Percentiles rank a stretch among this genome's conserved stretches.
Conservation (phyloP, 257 asterid species). For the Capsicum rhomboideum region DNA sequence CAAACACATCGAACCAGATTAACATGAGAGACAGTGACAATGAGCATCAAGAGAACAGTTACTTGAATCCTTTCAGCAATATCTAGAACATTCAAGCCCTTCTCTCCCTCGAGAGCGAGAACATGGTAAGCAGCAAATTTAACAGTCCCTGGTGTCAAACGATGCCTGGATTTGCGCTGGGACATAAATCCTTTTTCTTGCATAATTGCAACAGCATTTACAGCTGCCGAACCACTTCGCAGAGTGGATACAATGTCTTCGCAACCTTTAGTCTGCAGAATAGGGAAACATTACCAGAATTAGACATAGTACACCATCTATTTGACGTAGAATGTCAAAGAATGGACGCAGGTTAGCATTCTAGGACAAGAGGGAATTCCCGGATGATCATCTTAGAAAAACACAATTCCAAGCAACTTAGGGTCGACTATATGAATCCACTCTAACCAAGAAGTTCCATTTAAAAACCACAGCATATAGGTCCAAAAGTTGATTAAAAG, state of each 20-base stretch:
- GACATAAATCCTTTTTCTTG: slow-evolving; percentile 75
- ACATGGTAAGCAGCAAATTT: slow-evolving; percentile 99
- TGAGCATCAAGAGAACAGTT: slow-evolving; percentile 1
- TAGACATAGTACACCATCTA: neutral
- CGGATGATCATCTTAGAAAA: neutral
- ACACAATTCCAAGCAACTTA: neutral
- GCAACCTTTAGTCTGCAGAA: slow-evolving; percentile 71
- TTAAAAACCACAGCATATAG: neutral
- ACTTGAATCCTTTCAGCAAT: slow-evolving; percentile 98
- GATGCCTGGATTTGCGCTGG: slow-evolving; percentile 88
- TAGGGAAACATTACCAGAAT: neutral
- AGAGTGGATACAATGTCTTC: slow-evolving; percentile 80
- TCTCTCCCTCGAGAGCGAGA: slow-evolving; percentile 98
- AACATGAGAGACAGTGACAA: neutral
- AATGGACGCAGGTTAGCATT: neutral
- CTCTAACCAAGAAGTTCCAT: neutral
- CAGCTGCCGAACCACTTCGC: slow-evolving; percentile 92
- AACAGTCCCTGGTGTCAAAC: slow-evolving; percentile 97
- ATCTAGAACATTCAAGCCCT: slow-evolving; percentile 86
- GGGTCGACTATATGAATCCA: neutral
- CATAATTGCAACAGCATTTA: slow-evolving; percentile 88
- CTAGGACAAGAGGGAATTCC: neutral
- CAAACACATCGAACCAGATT: neutral
- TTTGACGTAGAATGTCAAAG: neutral
- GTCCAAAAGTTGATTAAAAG: neutral